phyloP scores from a whole-genome alignment of 768 basidiomycete genomes.

The Calocera viscosa region DNA sequence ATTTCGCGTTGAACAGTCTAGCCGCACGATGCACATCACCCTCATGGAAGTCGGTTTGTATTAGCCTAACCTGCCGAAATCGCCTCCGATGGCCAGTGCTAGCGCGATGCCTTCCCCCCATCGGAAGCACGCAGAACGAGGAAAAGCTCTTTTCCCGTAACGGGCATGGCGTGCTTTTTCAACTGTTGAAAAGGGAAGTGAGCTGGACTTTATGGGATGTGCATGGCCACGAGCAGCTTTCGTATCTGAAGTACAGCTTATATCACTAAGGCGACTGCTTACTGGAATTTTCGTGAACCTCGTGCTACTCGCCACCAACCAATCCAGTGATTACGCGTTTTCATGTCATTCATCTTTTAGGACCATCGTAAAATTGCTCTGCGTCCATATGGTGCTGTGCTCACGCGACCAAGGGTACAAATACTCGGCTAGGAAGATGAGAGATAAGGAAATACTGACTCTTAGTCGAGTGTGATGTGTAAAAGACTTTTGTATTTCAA shows the following conservation, averaged over 20 bases:
- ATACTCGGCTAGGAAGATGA: background rate
- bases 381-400: background rate
- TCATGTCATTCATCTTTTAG: background rate
- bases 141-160: background rate
- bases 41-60: too few species aligned
- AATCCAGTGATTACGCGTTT: background rate
- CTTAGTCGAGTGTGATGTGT: slow-evolving; percentile 1
- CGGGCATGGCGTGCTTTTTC: background rate
- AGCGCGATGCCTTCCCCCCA: background rate
- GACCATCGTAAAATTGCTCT: background rate
- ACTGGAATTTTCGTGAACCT: background rate
- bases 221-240: background rate
- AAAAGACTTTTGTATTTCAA: background rate
- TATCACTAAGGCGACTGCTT: slow-evolving; percentile 2
- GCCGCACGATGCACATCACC: too few species aligned
- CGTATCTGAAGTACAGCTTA: background rate
- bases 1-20: too few species aligned
- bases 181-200: background rate
- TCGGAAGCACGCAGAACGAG: background rate
- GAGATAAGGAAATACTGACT: background rate
- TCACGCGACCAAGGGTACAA: background rate
- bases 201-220: background rate
- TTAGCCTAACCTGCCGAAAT: background rate
- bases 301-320: background rate
- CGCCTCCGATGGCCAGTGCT: background rate